A percentile compares a stretch with the other conserved stretches of the same genome.
Conservation (phyloP, 2,329 filamentous ascomycete genomes). For the Neonectria ditissima region DNA sequence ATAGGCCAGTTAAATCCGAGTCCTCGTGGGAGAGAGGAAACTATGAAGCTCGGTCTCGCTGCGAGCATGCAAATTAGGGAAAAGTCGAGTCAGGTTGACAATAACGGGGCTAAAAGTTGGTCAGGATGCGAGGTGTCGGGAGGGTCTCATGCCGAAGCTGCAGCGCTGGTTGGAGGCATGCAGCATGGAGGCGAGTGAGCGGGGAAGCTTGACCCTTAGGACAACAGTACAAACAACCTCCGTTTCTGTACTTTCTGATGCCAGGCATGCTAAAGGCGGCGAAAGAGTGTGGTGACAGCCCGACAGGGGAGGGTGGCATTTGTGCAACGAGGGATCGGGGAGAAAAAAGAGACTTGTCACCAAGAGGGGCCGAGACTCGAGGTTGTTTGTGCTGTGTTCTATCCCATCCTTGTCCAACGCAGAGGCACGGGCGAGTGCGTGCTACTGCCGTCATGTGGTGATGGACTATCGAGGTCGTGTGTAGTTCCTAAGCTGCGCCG, state of each 20-base stretch:
- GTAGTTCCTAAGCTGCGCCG: background rate
- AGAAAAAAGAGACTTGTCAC: constrained; percentile 10
- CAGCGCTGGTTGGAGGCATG: background rate
- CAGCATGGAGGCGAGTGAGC: background rate
- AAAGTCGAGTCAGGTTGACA: background rate
- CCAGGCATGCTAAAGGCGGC: constrained; percentile 7
- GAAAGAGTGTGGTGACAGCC: background rate
- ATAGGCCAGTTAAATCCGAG: background rate
- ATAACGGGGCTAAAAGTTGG: background rate
- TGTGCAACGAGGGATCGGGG: constrained; percentile 14
- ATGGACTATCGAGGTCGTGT: constrained; percentile 1
- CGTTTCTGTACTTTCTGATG: background rate
- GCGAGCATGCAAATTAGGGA: background rate
- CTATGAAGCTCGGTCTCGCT: background rate
- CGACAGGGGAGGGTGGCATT: constrained; percentile 16
- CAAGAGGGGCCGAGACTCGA: constrained; percentile 13
- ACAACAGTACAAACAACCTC: constrained; percentile 7
- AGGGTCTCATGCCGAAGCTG: background rate
- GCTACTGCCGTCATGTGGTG: constrained; percentile 20
- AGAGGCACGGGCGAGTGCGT: constrained; percentile 11
- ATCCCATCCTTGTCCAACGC: background rate
- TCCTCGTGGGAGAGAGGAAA: background rate
- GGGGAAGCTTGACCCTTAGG: constrained; percentile 2
- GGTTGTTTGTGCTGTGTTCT: background rate
- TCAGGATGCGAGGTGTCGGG: background rate